Base-by-base conservation (phyloP, 176 grass and related monocot genomes). In the Pontederia paniculata region DNA sequence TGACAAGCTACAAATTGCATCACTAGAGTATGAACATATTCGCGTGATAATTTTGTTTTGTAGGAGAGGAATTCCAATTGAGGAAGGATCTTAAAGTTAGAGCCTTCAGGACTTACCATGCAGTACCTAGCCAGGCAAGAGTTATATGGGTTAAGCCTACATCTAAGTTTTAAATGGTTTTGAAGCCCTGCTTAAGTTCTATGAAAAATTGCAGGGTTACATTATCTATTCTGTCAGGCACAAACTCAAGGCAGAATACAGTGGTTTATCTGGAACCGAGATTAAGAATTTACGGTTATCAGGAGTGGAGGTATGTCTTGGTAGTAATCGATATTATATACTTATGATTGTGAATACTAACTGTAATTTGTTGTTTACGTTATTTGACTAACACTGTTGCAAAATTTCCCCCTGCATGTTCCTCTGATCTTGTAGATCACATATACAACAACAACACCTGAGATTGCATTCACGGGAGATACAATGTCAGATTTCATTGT, bases 391-490 rank as follows among this genome's bases (percentile, higher is more conserved):
- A 42, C 6, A 45, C 6, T 46, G 17, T 14, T 46, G 9, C 45
- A 0, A 4, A 45, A 1, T 45, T 17, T 44, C 15, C 53, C 12
- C 44, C 23, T 49, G 54, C 17, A 77, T 55, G 11, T 65, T 66
- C 66, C 15, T 67, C 21, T 48, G 23, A 47, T 17, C 1, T 46
- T 60, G 59, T 66, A 97, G 86, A 79, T 97, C 42, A 90, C 86
- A 0, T 67, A 88, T 74, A 87, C 86, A 1, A 68, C 84, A 45
- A 76, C 61, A 4, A 81, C 72, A 57, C 83, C 93, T 66, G 93
- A 97, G 77, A 78, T 97, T 77, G 86, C 93, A 52, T 97, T 97
- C 67, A 91, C 93, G 0, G 86, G 86, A 28, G 93, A 97, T 73
- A 97, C 93, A 10, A 88, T 71, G 61, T 84, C 93, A 21, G 86